A percentile compares a stretch with the other conserved stretches of the same genome.
Conservation (phyloP, 371 early-diverging fungal species). For the Mortierella polycephala region DNA sequence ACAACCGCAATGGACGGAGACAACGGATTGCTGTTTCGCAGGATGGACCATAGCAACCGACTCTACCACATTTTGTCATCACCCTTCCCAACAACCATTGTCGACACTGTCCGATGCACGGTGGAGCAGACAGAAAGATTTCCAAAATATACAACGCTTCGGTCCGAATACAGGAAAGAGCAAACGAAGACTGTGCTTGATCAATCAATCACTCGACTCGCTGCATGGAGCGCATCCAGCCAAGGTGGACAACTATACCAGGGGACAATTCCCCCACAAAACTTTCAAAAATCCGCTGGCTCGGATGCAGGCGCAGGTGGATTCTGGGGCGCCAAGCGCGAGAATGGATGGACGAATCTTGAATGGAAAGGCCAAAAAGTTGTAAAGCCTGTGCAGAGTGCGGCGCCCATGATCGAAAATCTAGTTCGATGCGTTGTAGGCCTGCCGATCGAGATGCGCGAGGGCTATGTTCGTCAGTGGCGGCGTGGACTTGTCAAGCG, state of each 20-base stretch:
- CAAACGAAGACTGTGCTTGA: constrained; percentile 36
- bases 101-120: constrained; percentile 60
- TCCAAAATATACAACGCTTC: constrained; percentile 53
- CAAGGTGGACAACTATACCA: constrained; percentile 32
- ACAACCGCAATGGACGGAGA: constrained; percentile 29
- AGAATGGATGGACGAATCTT: constrained; percentile 42
- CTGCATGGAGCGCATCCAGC: constrained; percentile 42
- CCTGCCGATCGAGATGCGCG: constrained; percentile 63
- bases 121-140: constrained; percentile 67
- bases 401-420: constrained; percentile 66
- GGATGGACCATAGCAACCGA: constrained; percentile 28
- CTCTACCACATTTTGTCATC: constrained; percentile 64
- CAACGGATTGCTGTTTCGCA: constrained; percentile 16
- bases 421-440: constrained; percentile 59
- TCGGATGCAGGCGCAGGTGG: constrained; percentile 36
- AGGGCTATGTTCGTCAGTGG: constrained; percentile 69
- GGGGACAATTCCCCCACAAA: constrained; percentile 41
- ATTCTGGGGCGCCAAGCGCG: constrained; percentile 38
- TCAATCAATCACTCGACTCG: constrained; percentile 35
- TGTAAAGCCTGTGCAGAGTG: constrained; percentile 55
- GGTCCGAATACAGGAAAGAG: constrained; percentile 57
- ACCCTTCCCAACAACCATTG: constrained; percentile 64
- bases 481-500: constrained; percentile 58
- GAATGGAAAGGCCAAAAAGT: constrained; percentile 54
- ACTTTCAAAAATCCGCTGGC: constrained; percentile 29